A percentile compares a stretch with the other conserved stretches of the same genome.
Evolutionary conservation across 805 yeast genomes (phyloP).

Genomic region (Helenozyma baotianmanensis): DNA sequence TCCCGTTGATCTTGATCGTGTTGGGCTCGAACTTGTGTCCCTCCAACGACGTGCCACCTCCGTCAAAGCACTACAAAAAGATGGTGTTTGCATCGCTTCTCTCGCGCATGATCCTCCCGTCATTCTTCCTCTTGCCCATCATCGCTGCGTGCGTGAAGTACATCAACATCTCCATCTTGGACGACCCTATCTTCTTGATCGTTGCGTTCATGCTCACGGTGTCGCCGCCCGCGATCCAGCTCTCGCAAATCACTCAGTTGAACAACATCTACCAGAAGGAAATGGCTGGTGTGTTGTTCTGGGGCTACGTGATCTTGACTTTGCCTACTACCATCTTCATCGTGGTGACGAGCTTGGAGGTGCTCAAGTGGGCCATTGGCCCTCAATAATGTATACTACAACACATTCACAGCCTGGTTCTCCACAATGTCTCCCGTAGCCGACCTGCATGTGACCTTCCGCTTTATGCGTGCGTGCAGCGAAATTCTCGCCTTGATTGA

Average conservation of each 20-base stretch:
- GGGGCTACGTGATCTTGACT: constrained; percentile 76
- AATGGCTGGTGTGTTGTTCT: constrained; percentile 77
- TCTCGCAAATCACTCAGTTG: constrained; percentile 75
- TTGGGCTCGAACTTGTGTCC: constrained; percentile 78
- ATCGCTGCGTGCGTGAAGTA: constrained; percentile 62
- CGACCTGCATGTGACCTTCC: neutral
- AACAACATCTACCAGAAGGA: constrained; percentile 73
- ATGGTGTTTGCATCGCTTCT: constrained; percentile 65
- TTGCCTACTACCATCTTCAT: constrained; percentile 71
- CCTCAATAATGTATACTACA: too few relatives aligned
- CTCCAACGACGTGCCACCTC: constrained; percentile 60
- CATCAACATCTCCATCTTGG: constrained; percentile 62
- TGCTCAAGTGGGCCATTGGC: constrained; percentile 45
- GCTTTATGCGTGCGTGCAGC: neutral
- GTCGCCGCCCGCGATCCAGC: constrained; percentile 80
- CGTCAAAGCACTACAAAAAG: constrained; percentile 56
- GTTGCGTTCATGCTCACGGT: constrained; percentile 72
- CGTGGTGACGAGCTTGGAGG: constrained; percentile 64
- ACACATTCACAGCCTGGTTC: too few relatives aligned
- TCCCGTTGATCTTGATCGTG: constrained; percentile 71
- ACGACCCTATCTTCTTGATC: constrained; percentile 75
- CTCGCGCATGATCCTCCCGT: constrained; percentile 76
- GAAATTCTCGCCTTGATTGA: neutral
- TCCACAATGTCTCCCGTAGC: too few relatives aligned
- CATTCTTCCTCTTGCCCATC: constrained; percentile 60